These are phyloP conservation scores for Puccinia coronata DNA, from an alignment of 1,284 basidiomycete species.

Conservation along the genomic window DNA sequence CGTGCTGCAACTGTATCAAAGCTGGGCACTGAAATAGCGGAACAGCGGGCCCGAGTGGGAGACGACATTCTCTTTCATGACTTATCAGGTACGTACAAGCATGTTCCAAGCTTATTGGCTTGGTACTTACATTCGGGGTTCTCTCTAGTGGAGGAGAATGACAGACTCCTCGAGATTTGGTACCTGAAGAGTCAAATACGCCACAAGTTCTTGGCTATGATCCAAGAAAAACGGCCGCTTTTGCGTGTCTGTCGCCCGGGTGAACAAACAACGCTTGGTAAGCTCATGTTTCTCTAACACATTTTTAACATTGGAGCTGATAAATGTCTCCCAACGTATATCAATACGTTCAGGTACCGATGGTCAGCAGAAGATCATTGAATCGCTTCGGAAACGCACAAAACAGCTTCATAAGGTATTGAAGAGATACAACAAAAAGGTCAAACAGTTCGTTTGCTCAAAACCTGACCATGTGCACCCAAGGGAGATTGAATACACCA, in stretches of 20 bases:
- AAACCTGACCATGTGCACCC: neutral
- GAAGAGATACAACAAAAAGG: neutral
- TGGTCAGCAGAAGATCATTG: neutral
- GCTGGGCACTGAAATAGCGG: no score
- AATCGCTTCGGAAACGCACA: neutral
- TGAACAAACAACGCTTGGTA: neutral
- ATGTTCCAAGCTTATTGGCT: no score
- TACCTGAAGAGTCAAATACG: neutral
- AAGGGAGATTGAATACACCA: neutral
- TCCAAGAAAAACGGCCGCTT: neutral
- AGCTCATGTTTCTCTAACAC: no score
- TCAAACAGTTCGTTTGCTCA: neutral
- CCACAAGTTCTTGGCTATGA: neutral
- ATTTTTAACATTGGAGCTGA: no score
- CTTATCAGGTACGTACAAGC: no score
- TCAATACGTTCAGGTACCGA: neutral
- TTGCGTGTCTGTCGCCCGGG: conserved; percentile 1
- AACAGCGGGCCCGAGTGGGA: no score
- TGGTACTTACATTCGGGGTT: no score
- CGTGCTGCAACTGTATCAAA: no score
- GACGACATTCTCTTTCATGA: neutral
- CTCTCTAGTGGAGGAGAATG: neutral
- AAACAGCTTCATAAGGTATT: neutral
- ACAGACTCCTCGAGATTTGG: neutral
- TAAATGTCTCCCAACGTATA: no score